Percentiles rank a stretch among this genome's conserved stretches.
Conservation (phyloP, 495 filamentous ascomycete genomes). For the Penicillium nucicola region DNA sequence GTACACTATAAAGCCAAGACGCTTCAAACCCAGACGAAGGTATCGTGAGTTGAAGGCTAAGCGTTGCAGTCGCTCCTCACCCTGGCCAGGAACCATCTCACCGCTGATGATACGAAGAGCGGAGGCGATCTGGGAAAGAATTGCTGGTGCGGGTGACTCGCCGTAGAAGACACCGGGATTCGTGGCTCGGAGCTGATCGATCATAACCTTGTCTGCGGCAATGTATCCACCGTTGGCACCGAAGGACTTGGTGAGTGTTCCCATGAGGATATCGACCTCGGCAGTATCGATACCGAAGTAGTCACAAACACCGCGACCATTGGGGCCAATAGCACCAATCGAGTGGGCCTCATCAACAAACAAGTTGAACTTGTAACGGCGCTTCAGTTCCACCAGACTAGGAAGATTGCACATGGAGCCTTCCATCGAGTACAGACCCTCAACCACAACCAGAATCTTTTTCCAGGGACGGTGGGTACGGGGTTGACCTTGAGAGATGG, state of each 20-base stretch:
- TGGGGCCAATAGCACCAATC: conserved; percentile 86
- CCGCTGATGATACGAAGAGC: conserved; percentile 85
- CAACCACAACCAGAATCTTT: conserved; percentile 95
- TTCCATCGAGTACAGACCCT: conserved; percentile 98
- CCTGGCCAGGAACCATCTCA: conserved; percentile 83
- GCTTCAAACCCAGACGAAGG: conserved; percentile 92
- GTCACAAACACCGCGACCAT: conserved; percentile 90
- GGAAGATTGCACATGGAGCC: conserved; percentile 97
- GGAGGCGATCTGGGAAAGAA: conserved; percentile 82
- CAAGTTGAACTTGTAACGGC: conserved; percentile 92
- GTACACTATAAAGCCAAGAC: conserved; percentile 93
- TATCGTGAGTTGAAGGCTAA: conserved; percentile 99
- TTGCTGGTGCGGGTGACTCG: conserved; percentile 81
- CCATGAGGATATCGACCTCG: conserved; percentile 96
- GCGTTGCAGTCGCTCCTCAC: conserved; percentile 91
- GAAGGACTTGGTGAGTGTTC: conserved; percentile 96
- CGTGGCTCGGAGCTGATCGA: conserved; percentile 80
- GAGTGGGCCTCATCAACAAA: conserved; percentile 98
- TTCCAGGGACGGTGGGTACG: conserved; percentile 97
- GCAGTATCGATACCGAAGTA: conserved; percentile 88
- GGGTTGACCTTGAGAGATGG: conserved; percentile 93
- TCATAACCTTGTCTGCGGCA: conserved; percentile 84
- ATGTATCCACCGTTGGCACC: conserved; percentile 97
- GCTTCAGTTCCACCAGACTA: conserved; percentile 78
- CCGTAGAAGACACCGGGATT: conserved; percentile 87